phyloP scores from a whole-genome alignment of 306 rosid genomes.

The Cyamopsis tetragonoloba region DNA sequence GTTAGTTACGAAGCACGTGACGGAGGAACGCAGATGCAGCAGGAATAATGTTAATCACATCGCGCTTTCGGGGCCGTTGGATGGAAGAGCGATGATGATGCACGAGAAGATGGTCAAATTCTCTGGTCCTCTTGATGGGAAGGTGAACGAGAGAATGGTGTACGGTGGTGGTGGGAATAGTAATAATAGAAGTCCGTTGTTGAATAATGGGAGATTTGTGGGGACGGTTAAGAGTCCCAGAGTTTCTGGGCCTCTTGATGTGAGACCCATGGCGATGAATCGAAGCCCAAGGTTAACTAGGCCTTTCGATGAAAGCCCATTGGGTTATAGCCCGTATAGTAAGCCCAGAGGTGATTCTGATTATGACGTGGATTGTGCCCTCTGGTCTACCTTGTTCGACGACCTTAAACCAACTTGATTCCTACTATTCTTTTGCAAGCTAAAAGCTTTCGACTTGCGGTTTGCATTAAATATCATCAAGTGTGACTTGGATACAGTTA shows the following conservation, averaged over 20 bases:
- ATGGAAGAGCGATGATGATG: conserved; percentile 35
- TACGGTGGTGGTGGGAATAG: not conserved
- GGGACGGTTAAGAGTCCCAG: conserved; percentile 40
- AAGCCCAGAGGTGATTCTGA: conserved; percentile 33
- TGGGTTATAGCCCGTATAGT: conserved; percentile 34
- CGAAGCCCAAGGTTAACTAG: conserved; percentile 30
- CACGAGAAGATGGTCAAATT: conserved; percentile 23
- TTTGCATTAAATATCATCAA: no score
- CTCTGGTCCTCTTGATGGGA: conserved; percentile 86
- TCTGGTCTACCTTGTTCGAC: conserved; percentile 72
- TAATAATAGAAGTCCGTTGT: conserved; percentile 39
- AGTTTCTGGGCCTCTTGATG: conserved; percentile 31
- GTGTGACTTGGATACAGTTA: no score
- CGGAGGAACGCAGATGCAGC: conserved; percentile 29
- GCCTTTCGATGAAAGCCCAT: conserved; percentile 38
- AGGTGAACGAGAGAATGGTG: conserved; percentile 34
- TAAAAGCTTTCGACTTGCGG: no score
- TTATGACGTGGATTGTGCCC: conserved; percentile 54
- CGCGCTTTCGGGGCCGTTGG: conserved; percentile 78
- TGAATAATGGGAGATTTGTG: conserved; percentile 26
- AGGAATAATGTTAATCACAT: no score
- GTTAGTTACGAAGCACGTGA: no score
- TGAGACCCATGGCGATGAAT: conserved; percentile 22
- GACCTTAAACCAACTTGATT: conserved; percentile 90
- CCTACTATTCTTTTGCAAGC: no score